These are phyloP conservation scores for Plantago lanceolata DNA, from an alignment of 305 asterid species.

Conservation along the genomic window DNA sequence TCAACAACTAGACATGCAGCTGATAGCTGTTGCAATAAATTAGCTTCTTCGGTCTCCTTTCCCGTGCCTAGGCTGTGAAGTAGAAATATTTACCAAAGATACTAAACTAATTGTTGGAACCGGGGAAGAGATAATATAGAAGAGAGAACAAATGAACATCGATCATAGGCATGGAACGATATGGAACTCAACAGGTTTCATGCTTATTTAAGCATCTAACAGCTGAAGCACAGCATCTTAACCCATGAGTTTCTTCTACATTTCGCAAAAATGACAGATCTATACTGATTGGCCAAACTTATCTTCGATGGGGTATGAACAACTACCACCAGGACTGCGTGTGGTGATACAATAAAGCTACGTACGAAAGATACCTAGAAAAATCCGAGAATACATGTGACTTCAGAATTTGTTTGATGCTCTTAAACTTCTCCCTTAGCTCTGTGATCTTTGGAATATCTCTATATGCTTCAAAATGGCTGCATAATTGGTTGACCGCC, in stretches of 20 bases:
- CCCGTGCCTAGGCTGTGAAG: conserved; percentile 91
- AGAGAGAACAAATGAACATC: conserved; percentile 17
- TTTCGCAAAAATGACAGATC: background rate
- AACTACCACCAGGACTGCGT: conserved; percentile 10
- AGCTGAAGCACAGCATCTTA: conserved; percentile 14
- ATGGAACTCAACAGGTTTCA: conserved; percentile 12
- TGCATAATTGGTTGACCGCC: conserved; percentile 97
- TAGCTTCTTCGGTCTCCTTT: conserved; percentile 80
- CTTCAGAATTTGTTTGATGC: conserved; percentile 89
- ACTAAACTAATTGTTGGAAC: conserved; percentile 8
- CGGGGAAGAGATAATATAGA: background rate
- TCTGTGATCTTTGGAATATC: conserved; percentile 91
- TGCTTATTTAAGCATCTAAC: conserved; percentile 16
- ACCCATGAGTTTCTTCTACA: background rate
- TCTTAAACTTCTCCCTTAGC: conserved; percentile 88
- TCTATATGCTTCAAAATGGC: conserved; percentile 93
- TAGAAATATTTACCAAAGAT: conserved; percentile 21
- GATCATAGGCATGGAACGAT: conserved; percentile 7
- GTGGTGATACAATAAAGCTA: conserved; percentile 16
- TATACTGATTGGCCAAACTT: conserved; percentile 1
- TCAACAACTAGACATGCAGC: conserved; percentile 97
- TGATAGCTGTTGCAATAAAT: conserved; percentile 83
- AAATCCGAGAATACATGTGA: conserved; percentile 92
- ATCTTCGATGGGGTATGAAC: conserved; percentile 6
- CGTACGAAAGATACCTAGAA: conserved; percentile 62